Conservation (phyloP, 2,329 filamentous ascomycete genomes). For the Penicillium sp. region DNA sequence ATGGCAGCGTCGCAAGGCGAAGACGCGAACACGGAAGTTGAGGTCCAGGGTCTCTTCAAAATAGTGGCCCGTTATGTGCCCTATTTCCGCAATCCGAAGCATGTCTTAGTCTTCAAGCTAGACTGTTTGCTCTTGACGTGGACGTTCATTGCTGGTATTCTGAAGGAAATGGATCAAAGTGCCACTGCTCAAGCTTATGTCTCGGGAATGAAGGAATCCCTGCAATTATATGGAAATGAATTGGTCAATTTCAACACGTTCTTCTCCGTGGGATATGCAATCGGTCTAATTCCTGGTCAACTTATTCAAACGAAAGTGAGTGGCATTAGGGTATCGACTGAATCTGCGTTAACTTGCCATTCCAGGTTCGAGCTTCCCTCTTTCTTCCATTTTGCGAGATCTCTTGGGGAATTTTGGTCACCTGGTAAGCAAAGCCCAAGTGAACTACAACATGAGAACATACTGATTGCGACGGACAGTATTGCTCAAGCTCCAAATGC, state of each 20-base stretch:
- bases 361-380: slow-evolving; percentile 4
- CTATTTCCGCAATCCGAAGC: slow-evolving; percentile 6
- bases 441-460: not conserved
- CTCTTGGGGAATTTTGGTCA: slow-evolving; percentile 9
- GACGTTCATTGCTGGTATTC: slow-evolving; percentile 9
- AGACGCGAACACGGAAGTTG: not conserved
- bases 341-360: not conserved
- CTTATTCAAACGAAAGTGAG: slow-evolving; percentile 10
- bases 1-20: not conserved
- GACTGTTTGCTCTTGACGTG: slow-evolving; percentile 6
- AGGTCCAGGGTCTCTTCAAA: not conserved
- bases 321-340: not conserved
- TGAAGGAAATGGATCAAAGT: slow-evolving; percentile 9
- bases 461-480: not conserved
- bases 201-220: slow-evolving; percentile 9
- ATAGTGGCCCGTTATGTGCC: not conserved
- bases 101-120: slow-evolving; percentile 7
- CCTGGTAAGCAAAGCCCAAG: not conserved
- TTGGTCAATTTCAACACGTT: slow-evolving; percentile 10
- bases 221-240: slow-evolving; percentile 8
- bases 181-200: slow-evolving; percentile 9
- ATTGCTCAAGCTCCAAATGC: slow-evolving; percentile 9
- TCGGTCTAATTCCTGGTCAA: slow-evolving; percentile 8
- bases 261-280: slow-evolving; percentile 9
- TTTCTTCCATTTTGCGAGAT: slow-evolving; percentile 11